Conservation (phyloP, 352 stramenopile species). For the Phytophthora syringae region DNA sequence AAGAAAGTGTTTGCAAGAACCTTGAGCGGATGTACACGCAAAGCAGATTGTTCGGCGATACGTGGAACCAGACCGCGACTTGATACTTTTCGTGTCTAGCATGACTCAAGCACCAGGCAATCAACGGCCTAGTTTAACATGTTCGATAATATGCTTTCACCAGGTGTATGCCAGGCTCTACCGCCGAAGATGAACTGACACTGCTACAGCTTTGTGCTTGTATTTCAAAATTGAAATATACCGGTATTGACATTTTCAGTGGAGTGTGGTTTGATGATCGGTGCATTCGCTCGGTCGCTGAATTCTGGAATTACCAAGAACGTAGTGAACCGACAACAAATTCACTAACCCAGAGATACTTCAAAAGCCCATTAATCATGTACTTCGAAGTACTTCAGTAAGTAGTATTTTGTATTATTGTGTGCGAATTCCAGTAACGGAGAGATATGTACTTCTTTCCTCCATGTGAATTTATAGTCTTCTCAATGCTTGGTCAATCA, state of each 20-base stretch:
- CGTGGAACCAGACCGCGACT: slow-evolving; percentile 16
- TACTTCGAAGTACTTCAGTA: no score
- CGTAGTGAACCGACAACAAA: slow-evolving; percentile 21
- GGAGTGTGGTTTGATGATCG: slow-evolving; percentile 37
- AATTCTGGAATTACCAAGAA: slow-evolving; percentile 45
- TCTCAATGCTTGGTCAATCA: slow-evolving; percentile 27
- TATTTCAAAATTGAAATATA: no score
- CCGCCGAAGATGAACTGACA: slow-evolving; percentile 21
- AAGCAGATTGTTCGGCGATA: slow-evolving; percentile 24
- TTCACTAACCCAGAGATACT: slow-evolving; percentile 23
- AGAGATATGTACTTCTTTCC: no score
- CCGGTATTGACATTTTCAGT: no score
- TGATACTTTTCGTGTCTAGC: slow-evolving; percentile 17
- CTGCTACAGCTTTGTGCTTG: slow-evolving; percentile 56
- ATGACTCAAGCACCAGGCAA: slow-evolving; percentile 18
- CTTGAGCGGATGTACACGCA: slow-evolving; percentile 16
- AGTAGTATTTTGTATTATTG: no score
- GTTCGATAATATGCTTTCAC: slow-evolving; percentile 36
- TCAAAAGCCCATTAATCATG: no score
- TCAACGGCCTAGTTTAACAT: slow-evolving; percentile 11
- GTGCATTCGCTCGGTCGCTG: slow-evolving; percentile 34
- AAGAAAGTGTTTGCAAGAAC: slow-evolving; percentile 22
- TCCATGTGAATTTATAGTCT: neutral
- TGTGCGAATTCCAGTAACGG: no score
- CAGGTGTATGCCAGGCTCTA: slow-evolving; percentile 24